Conservation (phyloP, 1,139 yeast genomes). For the Saccharomyces pastorianus region DNA sequence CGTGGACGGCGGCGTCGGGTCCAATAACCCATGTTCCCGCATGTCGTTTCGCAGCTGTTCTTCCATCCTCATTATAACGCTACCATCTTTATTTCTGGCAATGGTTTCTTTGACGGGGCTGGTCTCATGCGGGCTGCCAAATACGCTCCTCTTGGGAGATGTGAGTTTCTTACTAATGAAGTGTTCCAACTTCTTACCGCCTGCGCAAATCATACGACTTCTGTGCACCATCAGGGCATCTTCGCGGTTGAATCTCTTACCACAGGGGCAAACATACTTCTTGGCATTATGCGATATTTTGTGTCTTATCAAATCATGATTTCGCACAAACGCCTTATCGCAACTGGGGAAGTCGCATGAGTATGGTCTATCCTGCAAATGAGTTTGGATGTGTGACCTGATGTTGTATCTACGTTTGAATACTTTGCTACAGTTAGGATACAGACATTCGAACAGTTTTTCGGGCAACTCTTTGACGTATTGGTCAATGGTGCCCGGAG, state of each 20-base stretch:
- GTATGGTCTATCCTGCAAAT: conserved; percentile 86
- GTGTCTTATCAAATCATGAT: conserved; percentile 88
- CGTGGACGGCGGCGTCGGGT: not conserved
- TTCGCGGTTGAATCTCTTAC: conserved; percentile 78
- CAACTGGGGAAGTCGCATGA: conserved; percentile 58
- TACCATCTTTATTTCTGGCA: not conserved
- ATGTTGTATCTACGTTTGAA: conserved; percentile 87
- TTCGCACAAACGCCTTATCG: conserved; percentile 62
- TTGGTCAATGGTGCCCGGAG: conserved; percentile 82
- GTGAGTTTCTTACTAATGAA: conserved; percentile 18
- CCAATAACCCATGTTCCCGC: conserved; percentile 9
- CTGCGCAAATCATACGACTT: conserved; percentile 65
- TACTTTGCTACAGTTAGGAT: conserved; percentile 69
- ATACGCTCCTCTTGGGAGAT: conserved; percentile 18
- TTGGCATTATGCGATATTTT: conserved; percentile 78
- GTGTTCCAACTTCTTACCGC: conserved; percentile 44
- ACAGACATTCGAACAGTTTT: conserved; percentile 62
- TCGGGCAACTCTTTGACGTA: conserved; percentile 57
- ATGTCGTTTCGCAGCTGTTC: conserved; percentile 15
- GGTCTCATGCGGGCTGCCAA: not conserved
- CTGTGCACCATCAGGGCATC: conserved; percentile 84
- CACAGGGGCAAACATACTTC: conserved; percentile 74
- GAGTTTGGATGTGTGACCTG: conserved; percentile 93
- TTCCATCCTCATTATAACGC: conserved; percentile 14
- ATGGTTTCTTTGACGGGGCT: conserved; percentile 4